Evolutionary conservation across 257 asterid genomes (phyloP).

Genomic region (Leptodermis oblonga): DNA sequence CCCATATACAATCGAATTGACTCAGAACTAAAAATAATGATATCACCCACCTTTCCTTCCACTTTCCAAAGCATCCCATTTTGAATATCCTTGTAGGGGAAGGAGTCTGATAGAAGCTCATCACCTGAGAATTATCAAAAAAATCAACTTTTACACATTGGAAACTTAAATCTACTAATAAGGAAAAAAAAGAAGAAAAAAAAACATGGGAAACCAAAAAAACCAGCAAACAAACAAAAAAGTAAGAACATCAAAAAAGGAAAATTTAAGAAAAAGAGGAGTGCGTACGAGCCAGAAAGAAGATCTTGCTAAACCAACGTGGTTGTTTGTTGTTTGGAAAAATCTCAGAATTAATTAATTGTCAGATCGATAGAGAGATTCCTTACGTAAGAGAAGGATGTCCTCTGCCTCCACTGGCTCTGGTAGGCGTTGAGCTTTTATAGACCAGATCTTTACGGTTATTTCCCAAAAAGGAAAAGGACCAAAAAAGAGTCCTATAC

Average conservation of each 20-base stretch:
- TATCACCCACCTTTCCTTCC: constrained; percentile 43
- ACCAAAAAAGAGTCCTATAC: no score
- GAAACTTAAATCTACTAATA: no score
- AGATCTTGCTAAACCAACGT: constrained; percentile 61
- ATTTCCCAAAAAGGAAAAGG: no score
- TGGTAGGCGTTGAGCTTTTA: no score
- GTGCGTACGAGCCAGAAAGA: constrained; percentile 25
- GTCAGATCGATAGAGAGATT: no score
- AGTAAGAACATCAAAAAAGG: background rate
- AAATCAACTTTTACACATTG: background rate
- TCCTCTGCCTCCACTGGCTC: no score
- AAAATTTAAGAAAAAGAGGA: background rate
- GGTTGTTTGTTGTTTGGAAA: constrained; percentile 2
- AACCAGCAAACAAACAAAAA: background rate
- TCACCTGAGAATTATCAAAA: constrained; percentile 35
- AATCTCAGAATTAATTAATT: no score
- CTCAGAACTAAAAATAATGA: background rate
- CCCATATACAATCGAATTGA: background rate
- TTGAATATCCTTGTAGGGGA: constrained; percentile 44
- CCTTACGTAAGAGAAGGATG: no score
- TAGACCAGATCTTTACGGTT: no score
- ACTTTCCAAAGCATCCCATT: constrained; percentile 65
- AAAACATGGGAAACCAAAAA: background rate
- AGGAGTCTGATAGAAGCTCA: constrained; percentile 68
- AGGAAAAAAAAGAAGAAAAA: background rate